Conservation (phyloP, 2,329 filamentous ascomycete genomes). For the Stachybotrys elegans region DNA sequence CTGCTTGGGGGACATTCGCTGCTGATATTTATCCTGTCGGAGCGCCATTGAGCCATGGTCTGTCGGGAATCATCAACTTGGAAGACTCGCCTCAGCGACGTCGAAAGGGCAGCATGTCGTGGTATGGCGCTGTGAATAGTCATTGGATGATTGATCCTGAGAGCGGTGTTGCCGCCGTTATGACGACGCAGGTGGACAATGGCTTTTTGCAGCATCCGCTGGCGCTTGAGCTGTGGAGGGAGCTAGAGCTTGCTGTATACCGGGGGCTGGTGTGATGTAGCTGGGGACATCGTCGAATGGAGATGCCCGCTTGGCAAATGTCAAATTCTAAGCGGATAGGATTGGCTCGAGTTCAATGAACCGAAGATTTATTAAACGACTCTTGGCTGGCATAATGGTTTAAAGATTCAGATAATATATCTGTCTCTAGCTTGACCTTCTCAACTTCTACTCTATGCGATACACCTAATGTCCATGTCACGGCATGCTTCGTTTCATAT, state of each 20-base stretch:
- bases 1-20: background rate
- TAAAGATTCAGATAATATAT: too few relatives aligned
- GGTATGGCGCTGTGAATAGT: background rate
- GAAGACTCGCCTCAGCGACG: background rate
- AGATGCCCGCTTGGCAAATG: too few relatives aligned
- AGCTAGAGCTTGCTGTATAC: background rate
- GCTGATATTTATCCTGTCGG: constrained; percentile 2
- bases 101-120: background rate
- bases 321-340: too few relatives aligned
- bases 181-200: background rate
- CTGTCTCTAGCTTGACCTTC: too few relatives aligned
- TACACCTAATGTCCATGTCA: too few relatives aligned
- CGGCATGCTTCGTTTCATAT: too few relatives aligned
- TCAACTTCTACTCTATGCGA: too few relatives aligned
- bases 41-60: background rate
- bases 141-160: constrained; percentile 1
- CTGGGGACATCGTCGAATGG: too few relatives aligned
- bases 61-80: background rate
- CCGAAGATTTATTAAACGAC: too few relatives aligned
- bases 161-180: background rate
- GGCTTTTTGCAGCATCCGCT: background rate
- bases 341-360: too few relatives aligned
- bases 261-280: background rate
- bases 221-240: background rate
- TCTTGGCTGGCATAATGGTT: too few relatives aligned